phyloP scores from a whole-genome alignment of 768 basidiomycete species.

The Galerina marginata region DNA sequence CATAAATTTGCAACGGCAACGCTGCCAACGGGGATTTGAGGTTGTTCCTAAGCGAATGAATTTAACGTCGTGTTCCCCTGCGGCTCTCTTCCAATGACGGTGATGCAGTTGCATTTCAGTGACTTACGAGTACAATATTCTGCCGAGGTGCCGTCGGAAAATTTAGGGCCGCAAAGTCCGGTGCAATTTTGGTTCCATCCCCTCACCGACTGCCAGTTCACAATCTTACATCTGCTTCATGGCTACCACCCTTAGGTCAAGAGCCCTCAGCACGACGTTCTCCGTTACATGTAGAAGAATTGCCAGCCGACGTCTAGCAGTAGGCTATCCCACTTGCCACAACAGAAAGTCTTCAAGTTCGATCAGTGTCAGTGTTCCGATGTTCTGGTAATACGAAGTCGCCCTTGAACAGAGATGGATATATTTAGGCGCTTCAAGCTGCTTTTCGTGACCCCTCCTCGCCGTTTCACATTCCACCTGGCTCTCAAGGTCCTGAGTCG shows the following conservation, averaged over 20 bases:
- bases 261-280: neutral
- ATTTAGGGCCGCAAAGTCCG: too few relatives aligned
- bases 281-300: neutral
- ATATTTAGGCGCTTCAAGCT: constrained; percentile 59
- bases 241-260: neutral
- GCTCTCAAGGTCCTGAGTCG: constrained; percentile 61
- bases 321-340: neutral
- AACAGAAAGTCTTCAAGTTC: constrained; percentile 11
- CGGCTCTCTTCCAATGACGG: too few relatives aligned
- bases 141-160: too few relatives aligned
- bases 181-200: too few relatives aligned
- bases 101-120: too few relatives aligned
- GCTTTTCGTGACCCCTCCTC: constrained; percentile 68
- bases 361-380: constrained; percentile 18
- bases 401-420: neutral
- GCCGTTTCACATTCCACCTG: constrained; percentile 68
- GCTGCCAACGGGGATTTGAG: too few relatives aligned
- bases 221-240: too few relatives aligned
- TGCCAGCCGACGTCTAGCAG: neutral
- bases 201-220: too few relatives aligned
- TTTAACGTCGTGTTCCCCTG: too few relatives aligned
- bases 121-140: too few relatives aligned
- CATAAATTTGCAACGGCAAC: too few relatives aligned
- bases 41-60: too few relatives aligned
- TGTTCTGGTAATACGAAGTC: neutral